Evolutionary conservation across 2,329 filamentous ascomycete species (phyloP).

Genomic region (Myrmaecium sp.): DNA sequence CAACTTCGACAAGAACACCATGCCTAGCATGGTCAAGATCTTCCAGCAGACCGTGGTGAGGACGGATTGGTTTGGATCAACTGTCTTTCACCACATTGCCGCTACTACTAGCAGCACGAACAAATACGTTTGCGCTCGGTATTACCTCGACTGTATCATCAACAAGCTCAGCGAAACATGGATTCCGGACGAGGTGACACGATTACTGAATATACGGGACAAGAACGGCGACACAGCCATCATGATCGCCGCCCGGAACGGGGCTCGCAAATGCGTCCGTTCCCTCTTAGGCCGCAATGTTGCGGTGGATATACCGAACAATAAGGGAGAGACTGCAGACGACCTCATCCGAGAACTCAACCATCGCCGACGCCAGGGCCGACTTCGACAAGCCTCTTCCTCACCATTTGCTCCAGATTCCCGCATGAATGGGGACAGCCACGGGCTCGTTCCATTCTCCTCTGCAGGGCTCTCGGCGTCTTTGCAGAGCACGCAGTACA

Average conservation of each 20-base stretch:
- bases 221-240: conserved; percentile 82
- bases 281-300: conserved; percentile 60
- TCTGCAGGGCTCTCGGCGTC: too few relatives aligned
- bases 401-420: conserved; percentile 33
- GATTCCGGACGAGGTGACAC: conserved; percentile 58
- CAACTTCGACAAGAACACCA: conserved; percentile 84
- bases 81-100: conserved; percentile 87
- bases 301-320: conserved; percentile 65
- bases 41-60: conserved; percentile 67
- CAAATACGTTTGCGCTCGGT: conserved; percentile 76
- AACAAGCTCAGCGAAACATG: conserved; percentile 70
- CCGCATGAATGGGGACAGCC: conserved; percentile 11
- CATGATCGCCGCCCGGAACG: conserved; percentile 70
- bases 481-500: conserved; percentile 16
- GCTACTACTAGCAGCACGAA: conserved; percentile 72
- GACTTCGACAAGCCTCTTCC: conserved; percentile 55
- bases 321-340: conserved; percentile 67
- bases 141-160: conserved; percentile 83
- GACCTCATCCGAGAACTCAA: conserved; percentile 64
- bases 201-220: conserved; percentile 68
- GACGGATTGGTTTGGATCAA: conserved; percentile 65
- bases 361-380: conserved; percentile 42
- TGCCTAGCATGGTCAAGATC: conserved; percentile 68
- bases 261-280: conserved; percentile 59
- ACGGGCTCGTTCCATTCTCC: conserved; percentile 4